Evolutionary conservation across 2,329 filamentous ascomycete species (phyloP).

Genomic region (Scortechinia acanthostroma): DNA sequence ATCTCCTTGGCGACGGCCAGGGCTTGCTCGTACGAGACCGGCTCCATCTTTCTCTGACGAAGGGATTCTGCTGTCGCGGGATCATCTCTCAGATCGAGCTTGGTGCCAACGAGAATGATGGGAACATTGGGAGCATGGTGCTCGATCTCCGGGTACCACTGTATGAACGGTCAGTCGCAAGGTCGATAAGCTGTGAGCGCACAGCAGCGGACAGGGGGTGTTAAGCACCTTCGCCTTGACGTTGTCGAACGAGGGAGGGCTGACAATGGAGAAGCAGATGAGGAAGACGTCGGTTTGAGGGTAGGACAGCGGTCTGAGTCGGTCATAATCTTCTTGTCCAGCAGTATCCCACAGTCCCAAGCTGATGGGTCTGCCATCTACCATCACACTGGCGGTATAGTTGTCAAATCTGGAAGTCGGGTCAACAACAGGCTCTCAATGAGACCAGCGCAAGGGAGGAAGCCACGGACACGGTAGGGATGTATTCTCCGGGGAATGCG

Average conservation of each 20-base stretch:
- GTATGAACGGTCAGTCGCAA: too few relatives aligned
- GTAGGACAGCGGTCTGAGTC: constrained; percentile 88
- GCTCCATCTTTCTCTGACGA: constrained; percentile 87
- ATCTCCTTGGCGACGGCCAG: constrained; percentile 87
- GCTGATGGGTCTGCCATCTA: constrained; percentile 95
- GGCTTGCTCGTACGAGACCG: constrained; percentile 91
- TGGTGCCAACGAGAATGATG: constrained; percentile 94
- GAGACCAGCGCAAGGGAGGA: constrained; percentile 2
- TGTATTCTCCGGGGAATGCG: constrained; percentile 99
- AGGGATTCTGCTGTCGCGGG: constrained; percentile 73
- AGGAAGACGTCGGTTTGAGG: constrained; percentile 97
- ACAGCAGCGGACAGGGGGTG: too few relatives aligned
- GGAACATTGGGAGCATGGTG: constrained; percentile 92
- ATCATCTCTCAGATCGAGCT: constrained; percentile 91
- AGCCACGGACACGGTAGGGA: constrained; percentile 80
- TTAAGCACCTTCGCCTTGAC: constrained; percentile 87
- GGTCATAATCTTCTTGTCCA: constrained; percentile 96
- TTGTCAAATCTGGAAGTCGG: constrained; percentile 74
- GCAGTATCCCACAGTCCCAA: constrained; percentile 97
- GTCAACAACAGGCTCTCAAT: constrained; percentile 12
- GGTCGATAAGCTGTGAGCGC: too few relatives aligned
- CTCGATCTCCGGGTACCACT: constrained; percentile 98
- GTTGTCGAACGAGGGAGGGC: constrained; percentile 96
- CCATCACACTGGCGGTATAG: constrained; percentile 98
- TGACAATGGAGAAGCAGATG: constrained; percentile 97